A percentile compares a stretch with the other conserved stretches of the same genome.
phyloP scores from a whole-genome alignment of 768 basidiomycete genomes.

The Pleurotus ostreatus region DNA sequence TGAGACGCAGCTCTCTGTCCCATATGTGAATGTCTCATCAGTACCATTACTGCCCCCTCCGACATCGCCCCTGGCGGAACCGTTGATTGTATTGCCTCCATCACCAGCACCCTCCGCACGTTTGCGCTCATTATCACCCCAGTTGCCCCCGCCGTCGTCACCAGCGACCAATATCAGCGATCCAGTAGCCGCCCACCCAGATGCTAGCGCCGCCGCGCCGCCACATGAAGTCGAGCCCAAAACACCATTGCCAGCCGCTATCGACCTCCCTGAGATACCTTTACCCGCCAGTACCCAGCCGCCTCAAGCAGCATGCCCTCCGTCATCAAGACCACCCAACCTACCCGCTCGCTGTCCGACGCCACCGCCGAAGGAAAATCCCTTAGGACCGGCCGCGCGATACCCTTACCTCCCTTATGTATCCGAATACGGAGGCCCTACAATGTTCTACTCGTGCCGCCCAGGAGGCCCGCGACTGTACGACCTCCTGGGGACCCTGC shows the following conservation, averaged over 20 bases:
- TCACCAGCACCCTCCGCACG: no score
- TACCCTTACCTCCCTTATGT: slow-evolving; percentile 49
- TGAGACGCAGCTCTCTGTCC: no score
- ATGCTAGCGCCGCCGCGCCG: background rate
- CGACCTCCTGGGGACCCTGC: slow-evolving; percentile 57
- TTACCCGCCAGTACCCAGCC: slow-evolving; percentile 8
- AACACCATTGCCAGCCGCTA: slow-evolving; percentile 12
- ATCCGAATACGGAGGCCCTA: slow-evolving; percentile 42
- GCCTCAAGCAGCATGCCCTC: slow-evolving; percentile 11
- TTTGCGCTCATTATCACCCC: no score
- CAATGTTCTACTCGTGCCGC: slow-evolving; percentile 56
- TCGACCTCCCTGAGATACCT: slow-evolving; percentile 9
- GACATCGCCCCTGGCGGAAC: background rate
- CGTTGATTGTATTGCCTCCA: no score
- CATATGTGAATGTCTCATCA: no score
- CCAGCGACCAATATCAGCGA: background rate
- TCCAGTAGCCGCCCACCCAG: background rate
- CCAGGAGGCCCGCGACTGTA: slow-evolving; percentile 62
- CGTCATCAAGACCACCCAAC: slow-evolving; percentile 12
- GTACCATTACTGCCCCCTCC: no score
- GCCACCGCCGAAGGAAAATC: slow-evolving; percentile 38
- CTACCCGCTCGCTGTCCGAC: slow-evolving; percentile 26
- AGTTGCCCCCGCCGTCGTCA: background rate
- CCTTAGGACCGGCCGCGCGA: slow-evolving; percentile 47
- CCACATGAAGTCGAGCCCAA: background rate